Evolutionary conservation across 208 protist species (phyloP), one percentile per base, ranked within the genome.

Genomic region (Eutreptiella sp.): DNA sequence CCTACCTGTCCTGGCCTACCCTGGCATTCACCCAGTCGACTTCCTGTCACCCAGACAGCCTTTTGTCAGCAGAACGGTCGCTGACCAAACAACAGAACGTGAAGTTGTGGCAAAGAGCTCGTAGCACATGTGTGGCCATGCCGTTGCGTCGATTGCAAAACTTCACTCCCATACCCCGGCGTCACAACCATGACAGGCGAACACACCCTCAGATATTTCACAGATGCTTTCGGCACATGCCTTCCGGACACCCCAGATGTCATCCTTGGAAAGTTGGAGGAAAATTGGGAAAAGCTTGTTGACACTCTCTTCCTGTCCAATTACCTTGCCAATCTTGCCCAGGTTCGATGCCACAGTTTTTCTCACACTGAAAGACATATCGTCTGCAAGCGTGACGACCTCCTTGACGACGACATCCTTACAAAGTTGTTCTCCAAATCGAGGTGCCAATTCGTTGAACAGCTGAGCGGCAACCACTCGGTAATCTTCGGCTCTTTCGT

Each of bases 181-280:
- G n/a, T n/a, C n/a, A n/a, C n/a, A n/a, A n/a, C n/a, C n/a, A n/a
- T n/a, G n/a, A n/a, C n/a, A n/a, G n/a, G n/a, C n/a, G n/a, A n/a
- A n/a, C 26, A 75, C 16, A 42, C 42, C 76, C 29, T 77, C 55
- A 24, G 75, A 66, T 4, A 95, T 59, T 1, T 80, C 66, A 50
- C 89, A 81, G 28, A 91, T 75, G 31, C 72, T 75, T 63, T 93
- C 87, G 7, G 82, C 85, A 62, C 89, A 95, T 4, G 88, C 89
- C 75, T 94, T 92, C 3, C 93, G 87, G 28, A 97, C 91, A 16
- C 89, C 90, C 90, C 90, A 95, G 5, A 96, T 90, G 39, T 96
- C 90, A 65, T 97, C 93, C n/a, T 77, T 64, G 54, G 84, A 93
- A 29, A 96, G 78, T 14, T 57, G 78, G 0, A 91, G 34, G 64